Percentiles rank a stretch among this genome's conserved stretches.
phyloP scores from a whole-genome alignment of 257 asterid species.

The Solanum lycopersicoides region DNA sequence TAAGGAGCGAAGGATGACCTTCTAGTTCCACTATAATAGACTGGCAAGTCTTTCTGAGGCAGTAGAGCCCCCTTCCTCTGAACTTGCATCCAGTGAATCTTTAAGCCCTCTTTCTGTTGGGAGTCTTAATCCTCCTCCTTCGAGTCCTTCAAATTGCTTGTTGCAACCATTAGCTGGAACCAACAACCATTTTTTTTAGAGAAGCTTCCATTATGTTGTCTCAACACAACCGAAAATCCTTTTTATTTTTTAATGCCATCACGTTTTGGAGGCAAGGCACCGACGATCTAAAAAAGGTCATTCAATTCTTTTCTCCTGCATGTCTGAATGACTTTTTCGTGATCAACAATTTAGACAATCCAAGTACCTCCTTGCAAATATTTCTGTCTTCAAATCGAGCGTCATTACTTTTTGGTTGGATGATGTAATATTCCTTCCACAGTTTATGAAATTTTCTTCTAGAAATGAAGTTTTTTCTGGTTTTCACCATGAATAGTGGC shows the following conservation, averaged over 20 bases:
- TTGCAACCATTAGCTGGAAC: background rate
- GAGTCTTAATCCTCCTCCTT: background rate
- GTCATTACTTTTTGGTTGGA: background rate
- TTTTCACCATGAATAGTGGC: slow-evolving; percentile 42
- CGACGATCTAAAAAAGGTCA: background rate
- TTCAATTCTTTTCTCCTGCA: background rate
- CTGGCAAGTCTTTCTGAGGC: background rate
- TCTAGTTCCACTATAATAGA: background rate
- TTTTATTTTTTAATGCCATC: background rate
- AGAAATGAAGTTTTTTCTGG: background rate
- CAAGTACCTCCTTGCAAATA: background rate
- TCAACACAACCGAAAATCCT: background rate
- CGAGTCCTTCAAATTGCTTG: background rate
- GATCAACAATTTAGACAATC: background rate
- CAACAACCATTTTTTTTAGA: background rate
- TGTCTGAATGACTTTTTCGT: background rate
- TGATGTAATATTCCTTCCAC: background rate
- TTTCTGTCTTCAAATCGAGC: background rate
- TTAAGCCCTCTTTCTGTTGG: background rate
- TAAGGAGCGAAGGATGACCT: background rate
- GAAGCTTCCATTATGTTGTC: background rate
- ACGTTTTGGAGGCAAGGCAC: background rate
- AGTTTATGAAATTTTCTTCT: background rate
- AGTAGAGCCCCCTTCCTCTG: background rate
- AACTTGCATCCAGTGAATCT: background rate